phyloP scores from a whole-genome alignment of 2,329 filamentous ascomycete species.

The Cladosporium sp. region DNA sequence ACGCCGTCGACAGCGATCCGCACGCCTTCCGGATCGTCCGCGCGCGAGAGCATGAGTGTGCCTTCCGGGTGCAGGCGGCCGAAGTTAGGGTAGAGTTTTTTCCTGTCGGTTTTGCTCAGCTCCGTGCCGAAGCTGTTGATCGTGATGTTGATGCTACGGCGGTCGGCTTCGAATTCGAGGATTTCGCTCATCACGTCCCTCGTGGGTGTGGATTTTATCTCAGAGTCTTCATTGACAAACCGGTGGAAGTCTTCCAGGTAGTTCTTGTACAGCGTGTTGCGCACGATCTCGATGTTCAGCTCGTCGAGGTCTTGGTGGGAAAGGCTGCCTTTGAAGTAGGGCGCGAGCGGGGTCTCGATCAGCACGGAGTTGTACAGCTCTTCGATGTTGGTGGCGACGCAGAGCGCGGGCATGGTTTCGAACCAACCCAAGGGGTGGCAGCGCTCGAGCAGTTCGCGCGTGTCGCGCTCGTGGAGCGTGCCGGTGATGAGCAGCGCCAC shows the following conservation, averaged over 20 bases:
- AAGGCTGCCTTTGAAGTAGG: constrained; percentile 95
- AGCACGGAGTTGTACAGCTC: constrained; percentile 98
- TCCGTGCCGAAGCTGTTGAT: constrained; percentile 98
- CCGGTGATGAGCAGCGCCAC: constrained; percentile 96
- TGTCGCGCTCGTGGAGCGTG: constrained; percentile 95
- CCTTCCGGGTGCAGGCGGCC: constrained; percentile 92
- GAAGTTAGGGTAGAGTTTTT: constrained; percentile 92
- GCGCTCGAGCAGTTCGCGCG: constrained; percentile 86
- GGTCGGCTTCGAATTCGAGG: constrained; percentile 92
- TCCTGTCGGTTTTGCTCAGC: constrained; percentile 85
- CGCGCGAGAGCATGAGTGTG: constrained; percentile 87
- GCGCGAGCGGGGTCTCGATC: constrained; percentile 91
- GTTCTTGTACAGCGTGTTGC: constrained; percentile 99
- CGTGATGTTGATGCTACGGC: constrained; percentile 97
- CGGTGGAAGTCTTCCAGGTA: constrained; percentile 97
- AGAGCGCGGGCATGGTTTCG: constrained; percentile 97
- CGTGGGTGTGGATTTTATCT: constrained; percentile 83
- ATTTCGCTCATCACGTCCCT: constrained; percentile 94
- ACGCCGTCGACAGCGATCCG: constrained; percentile 90
- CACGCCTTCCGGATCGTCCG: constrained; percentile 93
- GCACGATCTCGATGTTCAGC: constrained; percentile 97
- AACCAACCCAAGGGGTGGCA: constrained; percentile 99
- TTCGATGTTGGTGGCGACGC: constrained; percentile 96
- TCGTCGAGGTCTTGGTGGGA: constrained; percentile 97
- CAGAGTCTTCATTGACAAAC: constrained; percentile 86